Percentiles rank a stretch among this genome's conserved stretches.
phyloP scores from a whole-genome alignment of 2,329 filamentous ascomycete species.

The Dactylellina leptospora region DNA sequence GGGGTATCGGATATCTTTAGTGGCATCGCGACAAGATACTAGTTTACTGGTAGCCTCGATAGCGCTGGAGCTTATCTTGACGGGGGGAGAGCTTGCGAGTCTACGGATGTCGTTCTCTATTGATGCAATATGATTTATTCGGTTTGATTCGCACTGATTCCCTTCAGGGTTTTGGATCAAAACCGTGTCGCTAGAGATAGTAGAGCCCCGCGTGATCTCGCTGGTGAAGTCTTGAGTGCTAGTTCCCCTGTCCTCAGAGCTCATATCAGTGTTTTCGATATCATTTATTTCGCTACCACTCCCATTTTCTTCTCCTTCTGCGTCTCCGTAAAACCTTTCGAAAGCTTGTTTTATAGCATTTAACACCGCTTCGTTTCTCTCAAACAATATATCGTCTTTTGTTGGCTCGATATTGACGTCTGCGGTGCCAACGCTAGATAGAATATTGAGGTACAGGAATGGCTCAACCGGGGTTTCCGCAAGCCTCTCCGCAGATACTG shows the following conservation, averaged over 20 bases:
- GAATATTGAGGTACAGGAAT: conserved; percentile 64
- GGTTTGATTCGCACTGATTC: background rate
- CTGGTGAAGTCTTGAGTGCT: conserved; percentile 18
- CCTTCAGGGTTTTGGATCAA: background rate
- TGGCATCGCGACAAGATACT: too few relatives aligned
- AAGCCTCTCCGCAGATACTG: conserved; percentile 13
- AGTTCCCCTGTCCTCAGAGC: background rate
- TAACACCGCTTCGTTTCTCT: conserved; percentile 58
- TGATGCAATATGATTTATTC: background rate
- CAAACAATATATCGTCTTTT: conserved; percentile 66
- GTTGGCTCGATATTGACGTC: conserved; percentile 67
- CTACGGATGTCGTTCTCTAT: background rate
- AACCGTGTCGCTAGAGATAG: conserved; percentile 15
- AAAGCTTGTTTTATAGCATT: conserved; percentile 8
- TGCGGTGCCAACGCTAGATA: conserved; percentile 63
- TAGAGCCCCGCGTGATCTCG: conserved; percentile 23
- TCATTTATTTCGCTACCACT: background rate
- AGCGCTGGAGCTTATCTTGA: conserved; percentile 26
- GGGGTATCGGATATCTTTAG: too few relatives aligned
- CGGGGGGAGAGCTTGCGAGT: conserved; percentile 25
- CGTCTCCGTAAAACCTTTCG: conserved; percentile 12
- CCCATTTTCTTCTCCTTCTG: background rate
- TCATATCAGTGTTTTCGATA: background rate
- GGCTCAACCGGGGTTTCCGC: conserved; percentile 61
- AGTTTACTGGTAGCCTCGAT: background rate